phyloP scores from a whole-genome alignment of 2,329 filamentous ascomycete genomes.

The Hawksworthiomyces lignivorus region DNA sequence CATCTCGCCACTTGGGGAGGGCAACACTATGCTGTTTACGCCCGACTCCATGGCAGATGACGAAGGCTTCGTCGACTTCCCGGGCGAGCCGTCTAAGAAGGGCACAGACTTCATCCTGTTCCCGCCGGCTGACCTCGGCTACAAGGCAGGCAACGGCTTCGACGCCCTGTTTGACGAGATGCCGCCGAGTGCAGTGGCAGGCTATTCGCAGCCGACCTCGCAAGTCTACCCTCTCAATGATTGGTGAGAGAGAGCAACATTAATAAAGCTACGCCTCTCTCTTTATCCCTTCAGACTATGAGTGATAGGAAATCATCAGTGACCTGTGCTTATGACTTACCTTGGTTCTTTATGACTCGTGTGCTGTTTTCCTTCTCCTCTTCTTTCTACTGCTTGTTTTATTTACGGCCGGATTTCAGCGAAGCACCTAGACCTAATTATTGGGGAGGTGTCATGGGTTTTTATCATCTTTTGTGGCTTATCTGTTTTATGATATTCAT shows the following conservation, averaged over 20 bases:
- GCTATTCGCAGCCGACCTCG: conserved; percentile 45
- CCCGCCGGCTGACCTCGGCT: conserved; percentile 32
- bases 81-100: conserved; percentile 31
- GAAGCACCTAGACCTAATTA: too few species aligned
- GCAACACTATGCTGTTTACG: conserved; percentile 61
- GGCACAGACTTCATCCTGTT: conserved; percentile 61
- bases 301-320: too few species aligned
- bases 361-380: conserved; percentile 20
- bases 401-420: too few species aligned
- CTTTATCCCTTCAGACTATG: too few species aligned
- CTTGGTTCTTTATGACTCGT: too few species aligned
- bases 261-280: too few species aligned
- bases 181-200: conserved; percentile 38
- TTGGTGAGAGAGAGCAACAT: conserved; percentile 28
- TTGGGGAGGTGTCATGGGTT: background rate
- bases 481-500: conserved; percentile 3
- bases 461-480: background rate
- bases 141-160: conserved; percentile 20
- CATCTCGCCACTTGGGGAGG: conserved; percentile 62
- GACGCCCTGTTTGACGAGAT: conserved; percentile 43
- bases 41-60: conserved; percentile 56
- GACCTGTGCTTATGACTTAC: too few species aligned
- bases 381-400: background rate
- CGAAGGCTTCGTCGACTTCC: conserved; percentile 54
- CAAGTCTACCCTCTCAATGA: conserved; percentile 38